Percentiles rank a stretch among this genome's conserved stretches.
Evolutionary conservation across 2,329 filamentous ascomycete species (phyloP).

Genomic region (Zymoseptoria pseudotritici): DNA sequence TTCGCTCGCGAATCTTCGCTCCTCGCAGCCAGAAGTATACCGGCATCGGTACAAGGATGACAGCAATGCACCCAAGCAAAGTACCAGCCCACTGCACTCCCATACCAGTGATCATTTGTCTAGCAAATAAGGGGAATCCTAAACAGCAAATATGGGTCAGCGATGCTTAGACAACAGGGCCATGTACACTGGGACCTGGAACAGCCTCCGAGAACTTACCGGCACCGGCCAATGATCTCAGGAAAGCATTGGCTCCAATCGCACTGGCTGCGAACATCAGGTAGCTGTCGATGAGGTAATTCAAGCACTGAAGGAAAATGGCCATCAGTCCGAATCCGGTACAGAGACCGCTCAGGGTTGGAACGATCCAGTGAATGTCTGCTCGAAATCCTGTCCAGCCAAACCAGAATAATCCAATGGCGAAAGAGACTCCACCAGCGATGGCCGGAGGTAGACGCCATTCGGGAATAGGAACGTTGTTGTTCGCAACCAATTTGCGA

Average conservation of each 20-base stretch:
- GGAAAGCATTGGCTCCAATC: constrained; percentile 33
- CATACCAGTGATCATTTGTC: constrained; percentile 48
- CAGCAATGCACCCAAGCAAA: constrained; percentile 39
- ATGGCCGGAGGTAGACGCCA: constrained; percentile 39
- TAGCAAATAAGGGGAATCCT: constrained; percentile 29
- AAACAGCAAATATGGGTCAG: neutral
- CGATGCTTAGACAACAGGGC: constrained; percentile 26
- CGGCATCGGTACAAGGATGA: constrained; percentile 38
- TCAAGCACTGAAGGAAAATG: constrained; percentile 35
- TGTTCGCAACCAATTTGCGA: constrained; percentile 26
- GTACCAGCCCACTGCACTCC: constrained; percentile 44
- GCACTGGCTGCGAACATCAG: constrained; percentile 42
- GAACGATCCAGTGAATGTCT: constrained; percentile 38
- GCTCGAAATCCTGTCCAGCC: constrained; percentile 38
- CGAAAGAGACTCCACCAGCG: constrained; percentile 42
- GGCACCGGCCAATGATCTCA: constrained; percentile 43
- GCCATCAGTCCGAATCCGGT: constrained; percentile 38
- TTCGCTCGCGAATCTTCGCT: constrained; percentile 35
- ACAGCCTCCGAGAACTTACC: constrained; percentile 1
- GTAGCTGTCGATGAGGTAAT: constrained; percentile 47
- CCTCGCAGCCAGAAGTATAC: constrained; percentile 38
- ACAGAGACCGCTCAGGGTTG: constrained; percentile 36
- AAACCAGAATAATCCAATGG: constrained; percentile 35
- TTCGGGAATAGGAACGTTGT: constrained; percentile 36
- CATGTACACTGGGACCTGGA: neutral